A percentile compares a stretch with the other conserved stretches of the same genome.
These are phyloP conservation scores for Neoboletus subvelutipes DNA, from an alignment of 768 basidiomycete species.

Conservation along the genomic window DNA sequence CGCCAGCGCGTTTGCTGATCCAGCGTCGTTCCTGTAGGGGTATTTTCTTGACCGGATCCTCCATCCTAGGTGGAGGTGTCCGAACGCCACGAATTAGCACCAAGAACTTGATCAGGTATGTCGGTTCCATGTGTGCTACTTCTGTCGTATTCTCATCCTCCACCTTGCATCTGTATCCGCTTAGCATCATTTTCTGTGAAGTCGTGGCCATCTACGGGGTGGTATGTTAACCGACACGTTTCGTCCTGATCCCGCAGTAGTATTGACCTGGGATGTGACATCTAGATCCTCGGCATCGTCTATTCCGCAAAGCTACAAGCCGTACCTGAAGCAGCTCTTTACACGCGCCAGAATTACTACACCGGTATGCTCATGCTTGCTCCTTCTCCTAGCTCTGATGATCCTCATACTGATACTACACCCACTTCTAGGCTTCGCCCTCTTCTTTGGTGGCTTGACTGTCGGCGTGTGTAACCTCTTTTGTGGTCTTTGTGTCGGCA, in stretches of 20 bases:
- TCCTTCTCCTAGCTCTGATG: background rate
- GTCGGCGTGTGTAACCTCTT: slow-evolving; percentile 94
- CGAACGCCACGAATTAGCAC: slow-evolving; percentile 91
- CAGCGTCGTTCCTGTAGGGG: slow-evolving; percentile 59
- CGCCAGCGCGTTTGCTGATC: background rate
- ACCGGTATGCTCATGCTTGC: slow-evolving; percentile 55
- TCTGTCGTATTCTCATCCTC: too few species aligned
- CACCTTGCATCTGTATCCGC: background rate
- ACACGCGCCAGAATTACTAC: slow-evolving; percentile 88
- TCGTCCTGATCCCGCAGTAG: background rate
- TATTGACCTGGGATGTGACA: background rate
- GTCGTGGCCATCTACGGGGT: slow-evolving; percentile 99
- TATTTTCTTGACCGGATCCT: slow-evolving; percentile 95
- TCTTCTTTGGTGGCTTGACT: slow-evolving; percentile 97
- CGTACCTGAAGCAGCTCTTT: slow-evolving; percentile 65
- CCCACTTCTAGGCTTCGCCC: slow-evolving; percentile 63
- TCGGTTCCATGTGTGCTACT: too few species aligned
- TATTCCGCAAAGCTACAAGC: slow-evolving; percentile 78
- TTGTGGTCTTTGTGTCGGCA: slow-evolving; percentile 91
- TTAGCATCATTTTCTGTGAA: slow-evolving; percentile 97
- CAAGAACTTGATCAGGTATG: slow-evolving; percentile 95
- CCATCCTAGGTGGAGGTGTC: slow-evolving; percentile 94
- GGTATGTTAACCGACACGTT: slow-evolving; percentile 49
- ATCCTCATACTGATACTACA: background rate
- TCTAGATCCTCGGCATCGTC: slow-evolving; percentile 91